phyloP scores from a whole-genome alignment of 2,329 filamentous ascomycete genomes.

The Sordariomycetes sp. region DNA sequence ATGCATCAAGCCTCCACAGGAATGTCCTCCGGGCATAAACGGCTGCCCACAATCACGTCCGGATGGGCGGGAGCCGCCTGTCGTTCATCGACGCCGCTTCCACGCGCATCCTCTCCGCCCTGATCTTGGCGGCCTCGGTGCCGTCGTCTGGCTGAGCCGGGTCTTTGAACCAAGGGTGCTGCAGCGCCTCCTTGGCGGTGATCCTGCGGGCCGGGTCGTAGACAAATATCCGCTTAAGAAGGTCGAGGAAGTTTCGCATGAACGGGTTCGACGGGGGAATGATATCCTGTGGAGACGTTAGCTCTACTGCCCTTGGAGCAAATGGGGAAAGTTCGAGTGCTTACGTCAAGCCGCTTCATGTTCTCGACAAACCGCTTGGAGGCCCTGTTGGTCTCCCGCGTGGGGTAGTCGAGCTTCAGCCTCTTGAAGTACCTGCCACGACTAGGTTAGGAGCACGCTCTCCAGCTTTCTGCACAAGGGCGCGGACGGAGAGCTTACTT shows the following conservation, averaged over 20 bases:
- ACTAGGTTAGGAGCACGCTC: slow-evolving; percentile 16
- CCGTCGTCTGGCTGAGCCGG: slow-evolving; percentile 53
- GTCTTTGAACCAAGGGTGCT: slow-evolving; percentile 60
- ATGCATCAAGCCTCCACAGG: neutral
- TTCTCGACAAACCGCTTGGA: slow-evolving; percentile 58
- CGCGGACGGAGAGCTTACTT: slow-evolving; percentile 37
- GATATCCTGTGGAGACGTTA: slow-evolving; percentile 39
- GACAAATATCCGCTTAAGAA: slow-evolving; percentile 56
- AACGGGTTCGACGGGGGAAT: slow-evolving; percentile 51
- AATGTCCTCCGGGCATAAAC: neutral
- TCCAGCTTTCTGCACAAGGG: neutral
- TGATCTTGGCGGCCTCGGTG: slow-evolving; percentile 56
- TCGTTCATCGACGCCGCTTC: slow-evolving; percentile 21
- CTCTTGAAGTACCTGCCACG: slow-evolving; percentile 53
- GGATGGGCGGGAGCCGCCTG: slow-evolving; percentile 2
- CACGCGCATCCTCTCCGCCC: slow-evolving; percentile 36
- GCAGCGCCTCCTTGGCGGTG: slow-evolving; percentile 54
- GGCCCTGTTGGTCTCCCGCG: slow-evolving; percentile 50
- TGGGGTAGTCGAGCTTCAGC: slow-evolving; percentile 54
- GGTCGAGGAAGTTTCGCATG: slow-evolving; percentile 51
- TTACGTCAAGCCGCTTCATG: slow-evolving; percentile 59
- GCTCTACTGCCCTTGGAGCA: neutral
- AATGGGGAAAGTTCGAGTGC: slow-evolving; percentile 16
- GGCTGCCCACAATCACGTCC: neutral
- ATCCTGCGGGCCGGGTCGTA: slow-evolving; percentile 57